Evolutionary conservation across 2,329 filamentous ascomycete species (phyloP).

Genomic region (Aspergillus viridinutans): DNA sequence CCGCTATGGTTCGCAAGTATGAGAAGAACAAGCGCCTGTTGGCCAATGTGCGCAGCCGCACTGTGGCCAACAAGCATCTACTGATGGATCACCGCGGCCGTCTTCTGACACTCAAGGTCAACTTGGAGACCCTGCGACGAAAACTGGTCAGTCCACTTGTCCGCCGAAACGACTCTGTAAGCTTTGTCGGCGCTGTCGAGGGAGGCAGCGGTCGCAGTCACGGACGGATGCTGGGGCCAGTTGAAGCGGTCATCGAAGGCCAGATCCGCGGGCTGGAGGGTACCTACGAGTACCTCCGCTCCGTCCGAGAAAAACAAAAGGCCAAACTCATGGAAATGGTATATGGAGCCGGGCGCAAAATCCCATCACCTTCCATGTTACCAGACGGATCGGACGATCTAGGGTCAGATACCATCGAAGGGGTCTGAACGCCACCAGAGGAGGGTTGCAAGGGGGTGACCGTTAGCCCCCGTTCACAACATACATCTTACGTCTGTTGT

Average conservation of each 20-base stretch:
- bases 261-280: slow-evolving; percentile 80
- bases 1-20: slow-evolving; percentile 75
- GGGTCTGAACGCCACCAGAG: slow-evolving; percentile 6
- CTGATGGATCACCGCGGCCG: slow-evolving; percentile 83
- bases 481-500: not conserved
- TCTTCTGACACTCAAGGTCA: slow-evolving; percentile 77
- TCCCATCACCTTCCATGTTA: slow-evolving; percentile 23
- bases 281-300: slow-evolving; percentile 72
- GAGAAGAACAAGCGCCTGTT: slow-evolving; percentile 83
- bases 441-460: not conserved
- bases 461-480: not conserved
- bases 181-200: slow-evolving; percentile 29
- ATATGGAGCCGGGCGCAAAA: slow-evolving; percentile 52
- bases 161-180: slow-evolving; percentile 56
- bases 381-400: slow-evolving; percentile 17
- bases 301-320: slow-evolving; percentile 74
- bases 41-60: slow-evolving; percentile 72
- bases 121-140: slow-evolving; percentile 75
- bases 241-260: slow-evolving; percentile 61
- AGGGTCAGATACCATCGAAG: slow-evolving; percentile 12
- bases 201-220: slow-evolving; percentile 19
- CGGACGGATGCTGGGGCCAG: slow-evolving; percentile 58
- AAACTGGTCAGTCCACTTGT: slow-evolving; percentile 84
- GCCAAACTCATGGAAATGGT: slow-evolving; percentile 76
- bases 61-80: slow-evolving; percentile 80